Conservation (phyloP, 495 filamentous ascomycete genomes). For the Talaromyces thailandensis region DNA sequence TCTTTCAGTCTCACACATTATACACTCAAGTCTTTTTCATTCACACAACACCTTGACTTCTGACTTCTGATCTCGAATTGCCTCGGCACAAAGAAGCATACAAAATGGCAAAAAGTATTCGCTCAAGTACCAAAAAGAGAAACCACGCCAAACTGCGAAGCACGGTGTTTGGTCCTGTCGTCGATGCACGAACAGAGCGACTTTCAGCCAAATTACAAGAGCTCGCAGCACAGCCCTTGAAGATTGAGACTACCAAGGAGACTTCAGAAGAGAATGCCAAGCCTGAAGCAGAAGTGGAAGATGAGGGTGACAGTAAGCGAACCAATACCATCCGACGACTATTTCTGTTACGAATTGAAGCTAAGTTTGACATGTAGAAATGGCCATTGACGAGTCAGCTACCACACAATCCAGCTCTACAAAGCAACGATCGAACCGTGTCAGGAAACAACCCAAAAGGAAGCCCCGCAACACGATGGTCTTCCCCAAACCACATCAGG, state of each 20-base stretch:
- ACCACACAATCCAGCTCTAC: neutral
- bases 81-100: neutral
- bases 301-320: neutral
- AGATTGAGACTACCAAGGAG: conserved; percentile 8
- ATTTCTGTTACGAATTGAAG: neutral
- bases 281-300: neutral
- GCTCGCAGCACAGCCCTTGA: conserved; percentile 58
- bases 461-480: conserved; percentile 6
- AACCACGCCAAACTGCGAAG: conserved; percentile 69
- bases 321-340: neutral
- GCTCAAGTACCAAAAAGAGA: conserved; percentile 65
- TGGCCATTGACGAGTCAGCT: conserved; percentile 2
- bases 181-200: conserved; percentile 64
- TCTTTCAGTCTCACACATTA: neutral
- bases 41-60: neutral
- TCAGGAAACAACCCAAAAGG: neutral
- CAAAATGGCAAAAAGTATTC: conserved; percentile 72
- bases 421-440: conserved; percentile 2
- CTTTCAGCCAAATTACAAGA: conserved; percentile 74
- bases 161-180: conserved; percentile 70
- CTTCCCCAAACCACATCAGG: conserved; percentile 3
- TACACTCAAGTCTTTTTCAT: neutral
- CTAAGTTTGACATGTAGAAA: conserved; percentile 1
- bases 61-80: neutral
- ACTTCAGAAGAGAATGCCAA: neutral